Base-by-base conservation (phyloP, 176 grass and related monocot genomes). In the Aegilops speltoides region DNA sequence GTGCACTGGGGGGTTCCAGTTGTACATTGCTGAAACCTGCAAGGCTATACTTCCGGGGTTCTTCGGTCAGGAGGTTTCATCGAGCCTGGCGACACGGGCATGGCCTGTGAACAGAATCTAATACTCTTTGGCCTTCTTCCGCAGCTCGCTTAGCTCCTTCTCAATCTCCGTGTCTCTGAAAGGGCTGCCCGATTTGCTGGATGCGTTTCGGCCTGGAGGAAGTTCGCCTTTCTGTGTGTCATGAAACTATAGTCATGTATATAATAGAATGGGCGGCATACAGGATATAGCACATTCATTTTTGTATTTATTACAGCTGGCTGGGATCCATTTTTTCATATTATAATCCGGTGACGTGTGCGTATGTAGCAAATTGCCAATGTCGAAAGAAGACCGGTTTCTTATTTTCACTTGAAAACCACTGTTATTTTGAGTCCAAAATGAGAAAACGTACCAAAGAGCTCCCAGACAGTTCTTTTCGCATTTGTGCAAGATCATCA, bases 121-220 rank as follows among this genome's bases (percentile, higher is more conserved):
- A n/a, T 93, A 97, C 29, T 93, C 95, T 75, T 94, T 93, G 46
- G 91, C 89, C 82, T 97, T 95, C 84, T 86, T 91, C 76, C 95
- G 76, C 83, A 97, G 89, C 83, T 97, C 95, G 43, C 88, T 97
- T 76, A 97, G 79, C 79, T 97, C 95, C 7, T 54, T 97, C 79
- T 97, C 95, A 71, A 97, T 97, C 80, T 97, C 95, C 10, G 40
- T 82, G 83, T 98, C 96, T 26, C 59, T n/a, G 46, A 96, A 98
- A 84, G 86, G 76, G 38, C 86, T 84, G 15, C 86, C 65, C 9
- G 90, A 87, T 32, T 72, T 94, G 78, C 84, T 91, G 57, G 68
- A 63, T 71, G 86, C 22, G 52, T 88, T 34, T 92, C 96, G 86
- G 19, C 93, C 93, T 12, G 92, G 84, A 71, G 96, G 96, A 67